These are phyloP conservation scores for Guadua angustifolia DNA, from an alignment of 176 grass and related monocot species.

Conservation along the genomic window DNA sequence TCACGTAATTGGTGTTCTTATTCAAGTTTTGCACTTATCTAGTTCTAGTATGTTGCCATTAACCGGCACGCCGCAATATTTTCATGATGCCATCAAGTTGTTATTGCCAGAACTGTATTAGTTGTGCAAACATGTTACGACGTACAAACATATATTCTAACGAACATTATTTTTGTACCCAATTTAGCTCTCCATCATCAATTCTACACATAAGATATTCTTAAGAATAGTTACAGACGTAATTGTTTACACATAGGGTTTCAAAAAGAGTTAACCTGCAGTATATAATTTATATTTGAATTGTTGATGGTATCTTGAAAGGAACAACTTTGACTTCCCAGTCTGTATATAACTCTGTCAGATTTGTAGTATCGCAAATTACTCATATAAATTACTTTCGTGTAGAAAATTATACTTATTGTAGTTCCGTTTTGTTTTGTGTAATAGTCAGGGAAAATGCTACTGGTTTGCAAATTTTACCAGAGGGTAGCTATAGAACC, in stretches of 20 bases:
- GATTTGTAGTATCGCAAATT: constrained; percentile 13
- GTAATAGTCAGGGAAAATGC: background rate
- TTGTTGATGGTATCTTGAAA: constrained; percentile 9
- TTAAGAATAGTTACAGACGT: background rate
- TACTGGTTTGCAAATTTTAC: too few species aligned
- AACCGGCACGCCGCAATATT: background rate
- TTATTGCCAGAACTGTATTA: constrained; percentile 20
- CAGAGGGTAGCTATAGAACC: too few species aligned
- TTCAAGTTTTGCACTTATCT: background rate
- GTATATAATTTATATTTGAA: constrained; percentile 19
- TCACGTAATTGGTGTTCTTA: background rate
- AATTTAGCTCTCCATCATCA: constrained; percentile 1
- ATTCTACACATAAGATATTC: constrained; percentile 12
- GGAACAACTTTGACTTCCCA: background rate
- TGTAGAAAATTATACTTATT: background rate
- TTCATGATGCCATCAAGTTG: background rate
- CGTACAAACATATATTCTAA: background rate
- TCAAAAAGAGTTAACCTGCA: background rate
- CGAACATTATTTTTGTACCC: constrained; percentile 18
- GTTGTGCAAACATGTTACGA: background rate
- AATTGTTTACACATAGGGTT: constrained; percentile 19
- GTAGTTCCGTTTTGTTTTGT: constrained; percentile 17
- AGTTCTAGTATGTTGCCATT: constrained; percentile 19
- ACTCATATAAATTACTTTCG: background rate
- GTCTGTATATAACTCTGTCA: background rate